Percentiles rank a stretch among this genome's conserved stretches.
Conservation (phyloP, 805 yeast species). For the Zygosaccharomyces bisporus region DNA sequence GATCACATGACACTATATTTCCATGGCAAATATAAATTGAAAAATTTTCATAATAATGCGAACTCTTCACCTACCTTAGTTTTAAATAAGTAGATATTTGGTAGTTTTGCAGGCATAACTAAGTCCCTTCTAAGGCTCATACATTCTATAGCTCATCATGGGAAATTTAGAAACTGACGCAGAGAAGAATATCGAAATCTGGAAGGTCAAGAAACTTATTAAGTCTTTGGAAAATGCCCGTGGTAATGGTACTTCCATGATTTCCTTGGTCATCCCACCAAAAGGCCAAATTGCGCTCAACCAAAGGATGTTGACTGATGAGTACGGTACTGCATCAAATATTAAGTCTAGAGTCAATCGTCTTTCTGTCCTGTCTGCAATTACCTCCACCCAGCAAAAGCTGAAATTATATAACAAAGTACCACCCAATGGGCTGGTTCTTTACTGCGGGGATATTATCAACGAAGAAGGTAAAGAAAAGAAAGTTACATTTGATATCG, state of each 20-base stretch:
- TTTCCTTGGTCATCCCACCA: constrained; percentile 93
- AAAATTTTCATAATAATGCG: background rate
- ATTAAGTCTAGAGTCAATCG: constrained; percentile 97
- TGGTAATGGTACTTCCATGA: constrained; percentile 99
- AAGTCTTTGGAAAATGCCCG: constrained; percentile 84
- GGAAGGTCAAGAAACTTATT: constrained; percentile 96
- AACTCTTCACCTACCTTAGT: background rate
- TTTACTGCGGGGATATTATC: constrained; percentile 97
- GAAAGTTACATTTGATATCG: constrained; percentile 94
- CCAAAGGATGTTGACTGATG: constrained; percentile 93
- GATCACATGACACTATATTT: constrained; percentile 4
- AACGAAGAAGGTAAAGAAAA: constrained; percentile 97
- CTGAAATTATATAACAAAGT: constrained; percentile 83
- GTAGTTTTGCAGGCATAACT: constrained; percentile 4
- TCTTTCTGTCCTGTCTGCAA: constrained; percentile 90
- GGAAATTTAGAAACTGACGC: constrained; percentile 58
- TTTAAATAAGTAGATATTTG: background rate
- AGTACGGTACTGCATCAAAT: constrained; percentile 97
- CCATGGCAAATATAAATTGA: background rate
- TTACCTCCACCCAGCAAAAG: constrained; percentile 97
- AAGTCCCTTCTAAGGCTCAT: background rate
- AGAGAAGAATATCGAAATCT: constrained; percentile 95
- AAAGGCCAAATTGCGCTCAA: constrained; percentile 85
- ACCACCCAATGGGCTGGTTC: constrained; percentile 92
- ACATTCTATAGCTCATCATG: background rate